phyloP scores from a whole-genome alignment of 2,329 filamentous ascomycete genomes.

The Arthrobotrys musiformis region DNA sequence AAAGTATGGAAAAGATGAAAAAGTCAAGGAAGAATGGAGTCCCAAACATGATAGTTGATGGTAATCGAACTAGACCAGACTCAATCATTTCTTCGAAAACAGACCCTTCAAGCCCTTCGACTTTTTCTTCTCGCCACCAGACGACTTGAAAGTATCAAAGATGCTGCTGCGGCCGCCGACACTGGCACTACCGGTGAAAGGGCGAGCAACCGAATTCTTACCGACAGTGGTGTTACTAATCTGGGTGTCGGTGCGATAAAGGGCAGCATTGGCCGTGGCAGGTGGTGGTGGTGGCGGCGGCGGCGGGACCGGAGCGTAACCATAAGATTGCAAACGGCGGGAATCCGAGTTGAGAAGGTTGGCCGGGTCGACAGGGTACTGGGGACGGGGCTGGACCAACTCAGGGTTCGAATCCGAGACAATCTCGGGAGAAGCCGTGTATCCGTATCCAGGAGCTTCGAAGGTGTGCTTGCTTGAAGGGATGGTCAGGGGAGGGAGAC shows the following conservation, averaged over 20 bases:
- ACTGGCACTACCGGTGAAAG: constrained; percentile 8
- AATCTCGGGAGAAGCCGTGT: constrained; percentile 36
- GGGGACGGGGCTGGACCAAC: constrained; percentile 48
- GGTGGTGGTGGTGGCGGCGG: not conserved
- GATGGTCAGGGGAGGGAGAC: constrained; percentile 30
- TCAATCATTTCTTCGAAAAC: constrained; percentile 51
- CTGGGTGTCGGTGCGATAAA: constrained; percentile 42
- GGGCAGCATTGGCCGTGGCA: not conserved
- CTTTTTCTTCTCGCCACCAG: constrained; percentile 48
- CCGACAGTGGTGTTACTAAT: constrained; percentile 33
- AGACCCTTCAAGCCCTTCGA: constrained; percentile 47
- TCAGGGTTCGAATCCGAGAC: constrained; percentile 45
- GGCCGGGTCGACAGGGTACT: constrained; percentile 46
- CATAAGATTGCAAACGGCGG: constrained; percentile 29
- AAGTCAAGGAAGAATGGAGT: not conserved
- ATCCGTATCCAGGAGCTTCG: constrained; percentile 31
- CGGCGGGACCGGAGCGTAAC: constrained; percentile 13
- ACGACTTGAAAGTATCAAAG: constrained; percentile 26
- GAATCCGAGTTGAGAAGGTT: constrained; percentile 32
- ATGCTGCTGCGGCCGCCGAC: constrained; percentile 10
- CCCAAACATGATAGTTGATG: not conserved
- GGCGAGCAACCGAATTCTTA: constrained; percentile 23
- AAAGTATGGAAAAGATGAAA: not conserved
- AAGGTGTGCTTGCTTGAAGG: constrained; percentile 39
- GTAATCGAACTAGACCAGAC: no score